Evolutionary conservation across 345 rosid species (phyloP).

Genomic region (Gossypium australe): DNA sequence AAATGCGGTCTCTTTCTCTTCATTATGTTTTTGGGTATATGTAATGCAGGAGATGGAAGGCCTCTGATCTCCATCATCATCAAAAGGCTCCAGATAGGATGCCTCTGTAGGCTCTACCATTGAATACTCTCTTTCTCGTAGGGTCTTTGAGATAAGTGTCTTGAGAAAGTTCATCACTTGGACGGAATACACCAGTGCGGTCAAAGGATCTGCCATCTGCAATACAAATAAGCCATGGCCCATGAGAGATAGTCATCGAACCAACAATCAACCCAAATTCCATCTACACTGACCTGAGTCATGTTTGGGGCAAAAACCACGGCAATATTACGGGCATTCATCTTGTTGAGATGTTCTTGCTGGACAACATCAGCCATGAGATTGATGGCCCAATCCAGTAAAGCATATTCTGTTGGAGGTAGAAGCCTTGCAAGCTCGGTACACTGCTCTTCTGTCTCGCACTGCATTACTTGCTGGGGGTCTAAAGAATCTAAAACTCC

Average conservation of each 20-base stretch:
- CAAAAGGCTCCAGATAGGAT: slow-evolving; percentile 47
- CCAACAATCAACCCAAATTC: neutral
- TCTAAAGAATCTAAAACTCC: slow-evolving; percentile 77
- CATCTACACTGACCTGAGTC: slow-evolving; percentile 57
- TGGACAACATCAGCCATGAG: slow-evolving; percentile 92
- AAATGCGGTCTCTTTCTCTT: slow-evolving; percentile 31
- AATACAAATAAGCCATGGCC: slow-evolving; percentile 17
- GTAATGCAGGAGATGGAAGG: slow-evolving; percentile 30
- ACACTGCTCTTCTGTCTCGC: slow-evolving; percentile 77
- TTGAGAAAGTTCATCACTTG: slow-evolving; percentile 97
- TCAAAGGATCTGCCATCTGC: slow-evolving; percentile 94
- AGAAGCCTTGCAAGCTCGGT: slow-evolving; percentile 66
- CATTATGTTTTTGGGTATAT: slow-evolving; percentile 26
- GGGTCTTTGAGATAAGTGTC: slow-evolving; percentile 50
- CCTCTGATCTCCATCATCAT: slow-evolving; percentile 55
- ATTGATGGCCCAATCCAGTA: slow-evolving; percentile 84
- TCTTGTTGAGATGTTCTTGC: slow-evolving; percentile 71
- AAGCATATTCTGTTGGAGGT: slow-evolving; percentile 77
- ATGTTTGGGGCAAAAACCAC: slow-evolving; percentile 95
- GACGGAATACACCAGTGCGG: slow-evolving; percentile 89
- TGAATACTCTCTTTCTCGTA: slow-evolving; percentile 62
- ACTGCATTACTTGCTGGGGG: slow-evolving; percentile 81
- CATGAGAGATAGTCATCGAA: neutral
- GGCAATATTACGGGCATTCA: slow-evolving; percentile 92
- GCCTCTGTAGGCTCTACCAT: slow-evolving; percentile 36